Conservation (phyloP, 2,329 filamentous ascomycete species). For the Exutisphaerella laricina region DNA sequence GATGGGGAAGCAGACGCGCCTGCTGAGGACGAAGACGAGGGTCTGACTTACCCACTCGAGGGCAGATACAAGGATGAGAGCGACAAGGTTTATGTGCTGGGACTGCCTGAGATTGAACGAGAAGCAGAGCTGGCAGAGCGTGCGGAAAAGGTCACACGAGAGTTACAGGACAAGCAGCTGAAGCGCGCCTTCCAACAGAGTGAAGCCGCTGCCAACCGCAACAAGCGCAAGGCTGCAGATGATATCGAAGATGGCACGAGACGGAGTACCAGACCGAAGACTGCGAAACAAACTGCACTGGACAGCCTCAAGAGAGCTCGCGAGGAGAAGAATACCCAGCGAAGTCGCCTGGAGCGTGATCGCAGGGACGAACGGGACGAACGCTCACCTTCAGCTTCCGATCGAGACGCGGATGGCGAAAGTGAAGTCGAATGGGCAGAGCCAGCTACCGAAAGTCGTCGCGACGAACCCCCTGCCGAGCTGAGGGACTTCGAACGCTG, state of each 20-base stretch:
- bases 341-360: conserved; percentile 34
- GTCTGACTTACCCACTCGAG: conserved; percentile 75
- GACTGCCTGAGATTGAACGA: conserved; percentile 81
- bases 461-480: conserved; percentile 61
- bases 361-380: conserved; percentile 44
- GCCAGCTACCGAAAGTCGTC: conserved; percentile 36
- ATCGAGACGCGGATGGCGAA: conserved; percentile 61
- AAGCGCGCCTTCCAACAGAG: conserved; percentile 54
- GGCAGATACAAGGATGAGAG: conserved; percentile 64
- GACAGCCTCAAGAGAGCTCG: conserved; percentile 61
- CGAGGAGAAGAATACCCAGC: conserved; percentile 56
- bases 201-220: conserved; percentile 54
- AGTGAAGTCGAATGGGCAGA: conserved; percentile 74
- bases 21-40: conserved; percentile 40
- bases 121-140: conserved; percentile 88
- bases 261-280: conserved; percentile 43
- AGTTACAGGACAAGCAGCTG: conserved; percentile 75
- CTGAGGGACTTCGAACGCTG: conserved; percentile 79
- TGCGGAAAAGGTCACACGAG: conserved; percentile 72
- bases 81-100: conserved; percentile 62
- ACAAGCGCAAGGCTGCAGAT: conserved; percentile 70
- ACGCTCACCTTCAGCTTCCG: conserved; percentile 40
- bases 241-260: conserved; percentile 73
- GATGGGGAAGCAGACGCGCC: conserved; percentile 51
- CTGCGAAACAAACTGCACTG: conserved; percentile 61